These are phyloP conservation scores for Lactifluus hygrophoroides DNA, from an alignment of 768 basidiomycete species.

Conservation along the genomic window DNA sequence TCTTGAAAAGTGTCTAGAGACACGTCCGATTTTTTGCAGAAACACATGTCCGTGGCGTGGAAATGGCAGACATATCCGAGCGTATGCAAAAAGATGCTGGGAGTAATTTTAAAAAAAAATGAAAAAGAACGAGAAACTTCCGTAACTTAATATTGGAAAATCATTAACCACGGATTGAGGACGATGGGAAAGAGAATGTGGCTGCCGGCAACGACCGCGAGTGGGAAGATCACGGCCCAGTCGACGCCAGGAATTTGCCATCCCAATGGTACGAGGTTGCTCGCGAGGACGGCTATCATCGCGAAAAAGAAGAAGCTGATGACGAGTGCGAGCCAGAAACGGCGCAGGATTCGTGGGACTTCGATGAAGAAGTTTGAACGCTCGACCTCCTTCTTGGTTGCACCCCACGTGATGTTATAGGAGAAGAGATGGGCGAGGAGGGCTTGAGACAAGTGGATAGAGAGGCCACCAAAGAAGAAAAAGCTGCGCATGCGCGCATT, in stretches of 20 bases:
- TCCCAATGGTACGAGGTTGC: conserved; percentile 44
- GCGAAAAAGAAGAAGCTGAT: conserved; percentile 44
- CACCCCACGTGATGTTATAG: conserved; percentile 50
- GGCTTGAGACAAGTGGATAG: conserved; percentile 44
- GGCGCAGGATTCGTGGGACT: conserved; percentile 72
- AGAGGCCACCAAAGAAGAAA: conserved; percentile 52
- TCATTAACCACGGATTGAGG: conserved; percentile 84
- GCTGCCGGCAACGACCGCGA: conserved; percentile 53
- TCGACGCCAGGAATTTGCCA: conserved; percentile 55
- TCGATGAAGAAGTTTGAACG: conserved; percentile 87
- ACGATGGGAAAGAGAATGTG: conserved; percentile 78
- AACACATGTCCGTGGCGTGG: not conserved
- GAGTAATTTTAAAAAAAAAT: too few species aligned
- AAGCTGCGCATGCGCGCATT: too few species aligned
- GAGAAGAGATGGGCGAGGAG: conserved; percentile 49
- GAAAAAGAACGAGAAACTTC: too few species aligned
- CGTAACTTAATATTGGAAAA: conserved; percentile 63
- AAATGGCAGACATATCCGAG: not conserved
- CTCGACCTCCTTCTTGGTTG: conserved; percentile 76
- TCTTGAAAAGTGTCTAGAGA: not conserved
- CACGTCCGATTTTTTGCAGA: not conserved
- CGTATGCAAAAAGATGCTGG: not conserved
- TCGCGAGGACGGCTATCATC: conserved; percentile 49
- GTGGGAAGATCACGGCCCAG: conserved; percentile 75
- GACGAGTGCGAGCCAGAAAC: conserved; percentile 62